Evolutionary conservation across 495 filamentous ascomycete genomes (phyloP).

Genomic region (Aspergillus ostianus): DNA sequence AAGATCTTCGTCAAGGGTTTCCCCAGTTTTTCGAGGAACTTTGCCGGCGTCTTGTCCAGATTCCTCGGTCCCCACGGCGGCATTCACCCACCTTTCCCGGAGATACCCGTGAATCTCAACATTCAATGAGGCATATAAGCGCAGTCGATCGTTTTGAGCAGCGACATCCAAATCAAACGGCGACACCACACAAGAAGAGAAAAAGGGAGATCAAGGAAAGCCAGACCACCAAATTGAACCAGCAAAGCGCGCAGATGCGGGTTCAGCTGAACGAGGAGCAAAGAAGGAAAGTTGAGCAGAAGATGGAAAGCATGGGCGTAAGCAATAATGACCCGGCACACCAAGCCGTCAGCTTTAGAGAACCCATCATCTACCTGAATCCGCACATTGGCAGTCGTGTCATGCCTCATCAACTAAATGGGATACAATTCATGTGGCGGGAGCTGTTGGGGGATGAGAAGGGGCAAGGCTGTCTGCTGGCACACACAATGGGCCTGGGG

Average conservation of each 20-base stretch:
- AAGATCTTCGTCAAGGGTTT: constrained; percentile 18
- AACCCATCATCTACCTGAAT: constrained; percentile 56
- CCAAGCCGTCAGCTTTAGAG: constrained; percentile 71
- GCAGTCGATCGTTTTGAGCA: neutral
- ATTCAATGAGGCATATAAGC: neutral
- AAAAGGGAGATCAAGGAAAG: constrained; percentile 48
- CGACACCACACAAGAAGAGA: constrained; percentile 39
- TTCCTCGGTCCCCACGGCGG: constrained; percentile 1
- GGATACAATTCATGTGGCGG: constrained; percentile 88
- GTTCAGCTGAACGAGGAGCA: constrained; percentile 49
- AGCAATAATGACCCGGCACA: constrained; percentile 38
- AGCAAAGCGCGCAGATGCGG: constrained; percentile 45
- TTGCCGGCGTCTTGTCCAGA: constrained; percentile 16
- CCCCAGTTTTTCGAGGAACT: constrained; percentile 26
- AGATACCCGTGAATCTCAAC: too few relatives aligned
- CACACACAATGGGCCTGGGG: constrained; percentile 91
- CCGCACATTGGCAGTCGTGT: constrained; percentile 45
- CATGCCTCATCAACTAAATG: constrained; percentile 62
- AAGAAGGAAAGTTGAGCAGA: constrained; percentile 43
- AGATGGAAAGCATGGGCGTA: constrained; percentile 35
- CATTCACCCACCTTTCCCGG: too few relatives aligned
- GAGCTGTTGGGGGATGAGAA: constrained; percentile 62
- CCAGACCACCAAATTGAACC: constrained; percentile 43
- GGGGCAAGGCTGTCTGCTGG: constrained; percentile 75
- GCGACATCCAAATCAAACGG: neutral